Evolutionary conservation across 768 basidiomycete species (phyloP).

Genomic region (Lentinula sp.): DNA sequence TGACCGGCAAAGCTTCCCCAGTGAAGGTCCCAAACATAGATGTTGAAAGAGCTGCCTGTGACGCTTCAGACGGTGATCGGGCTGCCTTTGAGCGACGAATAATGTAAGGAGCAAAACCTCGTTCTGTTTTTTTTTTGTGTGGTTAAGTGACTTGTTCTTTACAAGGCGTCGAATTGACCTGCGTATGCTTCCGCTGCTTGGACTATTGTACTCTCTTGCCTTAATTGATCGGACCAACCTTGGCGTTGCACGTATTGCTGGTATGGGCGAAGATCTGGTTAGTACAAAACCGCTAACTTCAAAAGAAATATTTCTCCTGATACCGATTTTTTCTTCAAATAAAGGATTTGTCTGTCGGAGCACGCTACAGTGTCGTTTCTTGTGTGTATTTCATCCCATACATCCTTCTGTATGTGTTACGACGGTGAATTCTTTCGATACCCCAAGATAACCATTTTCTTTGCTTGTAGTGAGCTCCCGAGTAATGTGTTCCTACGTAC

Average conservation of each 20-base stretch:
- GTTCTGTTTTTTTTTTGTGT: not conserved
- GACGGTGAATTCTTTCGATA: too few relatives aligned
- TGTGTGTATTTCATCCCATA: conserved; percentile 13
- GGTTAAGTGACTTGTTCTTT: not conserved
- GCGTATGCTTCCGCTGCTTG: conserved; percentile 28
- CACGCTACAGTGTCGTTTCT: conserved; percentile 11
- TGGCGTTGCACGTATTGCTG: conserved; percentile 27
- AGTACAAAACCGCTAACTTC: not conserved
- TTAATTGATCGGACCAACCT: conserved; percentile 29
- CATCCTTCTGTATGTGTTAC: conserved; percentile 8
- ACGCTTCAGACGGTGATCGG: not conserved
- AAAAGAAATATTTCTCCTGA: not conserved
- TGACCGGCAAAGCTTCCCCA: not conserved
- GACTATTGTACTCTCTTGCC: conserved; percentile 26
- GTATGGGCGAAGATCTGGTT: conserved; percentile 30
- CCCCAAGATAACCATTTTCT: too few relatives aligned
- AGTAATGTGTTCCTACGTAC: conserved; percentile 7
- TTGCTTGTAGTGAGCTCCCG: conserved; percentile 7
- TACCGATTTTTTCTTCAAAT: not conserved
- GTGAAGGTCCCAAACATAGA: not conserved
- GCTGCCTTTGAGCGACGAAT: not conserved
- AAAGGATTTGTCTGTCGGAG: conserved; percentile 8
- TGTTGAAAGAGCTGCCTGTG: not conserved
- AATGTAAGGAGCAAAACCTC: not conserved
- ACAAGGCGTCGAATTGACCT: conserved; percentile 25